Conservation (phyloP, 1,284 basidiomycete genomes). For the Ganoderma leucocontextum region DNA sequence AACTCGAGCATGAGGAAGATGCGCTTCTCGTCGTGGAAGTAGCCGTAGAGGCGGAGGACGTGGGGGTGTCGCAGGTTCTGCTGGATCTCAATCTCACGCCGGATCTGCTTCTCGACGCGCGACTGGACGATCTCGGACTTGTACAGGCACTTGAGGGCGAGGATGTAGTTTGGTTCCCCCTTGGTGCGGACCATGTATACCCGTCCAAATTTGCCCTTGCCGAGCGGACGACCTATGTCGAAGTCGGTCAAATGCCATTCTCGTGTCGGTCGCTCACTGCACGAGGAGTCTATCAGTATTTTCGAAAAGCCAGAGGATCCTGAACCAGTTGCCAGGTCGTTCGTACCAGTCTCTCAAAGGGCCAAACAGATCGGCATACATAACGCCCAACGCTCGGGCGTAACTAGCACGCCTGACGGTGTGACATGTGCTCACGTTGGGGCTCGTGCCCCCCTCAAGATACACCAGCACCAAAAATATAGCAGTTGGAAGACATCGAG, state of each 20-base stretch:
- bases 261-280: conserved; percentile 72
- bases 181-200: conserved; percentile 99
- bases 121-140: conserved; percentile 94
- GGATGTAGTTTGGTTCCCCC: conserved; percentile 86
- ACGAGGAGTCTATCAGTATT: not conserved
- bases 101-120: conserved; percentile 91
- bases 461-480: not conserved
- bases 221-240: conserved; percentile 94
- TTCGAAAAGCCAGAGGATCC: not conserved
- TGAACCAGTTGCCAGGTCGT: not conserved
- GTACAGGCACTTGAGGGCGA: conserved; percentile 97
- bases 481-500: not conserved
- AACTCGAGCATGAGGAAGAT: conserved; percentile 99
- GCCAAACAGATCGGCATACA: not conserved
- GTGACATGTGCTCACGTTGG: not conserved
- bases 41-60: conserved; percentile 93
- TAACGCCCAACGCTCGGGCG: not conserved
- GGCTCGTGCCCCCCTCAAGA: no score
- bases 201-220: conserved; percentile 98
- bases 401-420: not conserved
- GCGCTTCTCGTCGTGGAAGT: conserved; percentile 98
- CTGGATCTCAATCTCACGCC: conserved; percentile 98
- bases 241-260: conserved; percentile 90
- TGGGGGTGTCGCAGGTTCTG: conserved; percentile 97
- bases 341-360: not conserved